Percentiles rank a stretch among this genome's conserved stretches.
Conservation (phyloP, 495 filamentous ascomycete genomes). For the Viridothelium virens region DNA sequence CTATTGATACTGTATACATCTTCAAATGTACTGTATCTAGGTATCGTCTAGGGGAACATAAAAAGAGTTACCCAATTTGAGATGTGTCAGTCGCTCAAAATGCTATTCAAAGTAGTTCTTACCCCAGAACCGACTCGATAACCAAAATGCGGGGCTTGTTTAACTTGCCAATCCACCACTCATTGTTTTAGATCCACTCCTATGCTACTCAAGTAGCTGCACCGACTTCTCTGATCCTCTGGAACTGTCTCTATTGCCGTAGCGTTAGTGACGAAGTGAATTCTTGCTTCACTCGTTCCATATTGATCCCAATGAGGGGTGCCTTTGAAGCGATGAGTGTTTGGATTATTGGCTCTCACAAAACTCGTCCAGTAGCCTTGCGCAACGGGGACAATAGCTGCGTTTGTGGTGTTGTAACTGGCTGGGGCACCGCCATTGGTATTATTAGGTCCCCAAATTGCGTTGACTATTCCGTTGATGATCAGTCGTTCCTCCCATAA, state of each 20-base stretch:
- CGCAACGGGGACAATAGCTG: constrained; percentile 23
- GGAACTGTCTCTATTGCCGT: constrained; percentile 53
- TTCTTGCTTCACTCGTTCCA: constrained; percentile 25
- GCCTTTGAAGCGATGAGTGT: constrained; percentile 18
- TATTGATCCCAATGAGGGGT: constrained; percentile 34
- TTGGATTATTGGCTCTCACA: constrained; percentile 27
- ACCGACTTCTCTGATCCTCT: constrained; percentile 41
- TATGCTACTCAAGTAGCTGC: constrained; percentile 48
- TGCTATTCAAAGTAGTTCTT: too few species aligned
- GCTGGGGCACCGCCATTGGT: constrained; percentile 39
- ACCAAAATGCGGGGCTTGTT: too few species aligned
- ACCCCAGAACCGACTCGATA: too few species aligned
- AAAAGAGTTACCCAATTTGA: too few species aligned
- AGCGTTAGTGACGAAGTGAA: constrained; percentile 44
- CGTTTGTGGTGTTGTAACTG: constrained; percentile 44
- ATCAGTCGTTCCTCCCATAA: not conserved
- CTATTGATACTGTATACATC: too few species aligned
- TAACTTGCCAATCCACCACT: not conserved
- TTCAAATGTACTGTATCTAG: too few species aligned
- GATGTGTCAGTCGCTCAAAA: too few species aligned
- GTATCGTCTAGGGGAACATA: too few species aligned
- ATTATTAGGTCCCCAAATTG: constrained; percentile 52
- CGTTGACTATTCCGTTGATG: constrained; percentile 33
- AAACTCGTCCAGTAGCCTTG: constrained; percentile 33
- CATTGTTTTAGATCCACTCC: constrained; percentile 46